Percentiles rank a stretch among this genome's conserved stretches.
Evolutionary conservation across 495 filamentous ascomycete genomes (phyloP).

Genomic region (Penicillium pancosmium): DNA sequence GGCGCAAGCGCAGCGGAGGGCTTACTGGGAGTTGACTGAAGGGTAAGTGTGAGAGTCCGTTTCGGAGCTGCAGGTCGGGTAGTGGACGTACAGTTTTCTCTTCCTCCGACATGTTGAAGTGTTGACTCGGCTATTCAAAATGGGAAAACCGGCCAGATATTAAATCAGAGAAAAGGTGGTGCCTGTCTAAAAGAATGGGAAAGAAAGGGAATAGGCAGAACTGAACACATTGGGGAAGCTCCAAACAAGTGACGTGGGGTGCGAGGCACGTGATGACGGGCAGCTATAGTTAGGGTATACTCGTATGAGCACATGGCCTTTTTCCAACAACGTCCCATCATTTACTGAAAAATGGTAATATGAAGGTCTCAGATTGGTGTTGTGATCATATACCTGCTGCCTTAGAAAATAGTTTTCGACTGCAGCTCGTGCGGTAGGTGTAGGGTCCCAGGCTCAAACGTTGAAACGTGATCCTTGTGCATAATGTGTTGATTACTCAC

Average conservation of each 20-base stretch:
- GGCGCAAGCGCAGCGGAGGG: slow-evolving; percentile 23
- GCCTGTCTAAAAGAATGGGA: slow-evolving; percentile 28
- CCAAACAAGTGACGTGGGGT: slow-evolving; percentile 43
- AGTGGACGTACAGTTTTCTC: slow-evolving; percentile 40
- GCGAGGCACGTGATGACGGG: slow-evolving; percentile 32
- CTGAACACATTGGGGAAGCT: slow-evolving; percentile 33
- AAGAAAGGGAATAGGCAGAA: slow-evolving; percentile 30
- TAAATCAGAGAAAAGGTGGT: slow-evolving; percentile 18
- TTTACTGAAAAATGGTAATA: too few relatives aligned
- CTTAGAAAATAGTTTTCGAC: too few relatives aligned
- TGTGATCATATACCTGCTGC: too few relatives aligned
- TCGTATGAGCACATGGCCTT: too few relatives aligned
- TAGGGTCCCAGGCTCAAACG: too few relatives aligned
- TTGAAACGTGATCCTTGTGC: too few relatives aligned
- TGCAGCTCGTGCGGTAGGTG: too few relatives aligned
- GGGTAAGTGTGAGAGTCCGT: slow-evolving; percentile 26
- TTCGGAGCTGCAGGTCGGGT: slow-evolving; percentile 9
- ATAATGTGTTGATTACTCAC: too few relatives aligned
- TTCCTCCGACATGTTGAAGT: slow-evolving; percentile 42
- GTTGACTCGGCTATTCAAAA: background rate
- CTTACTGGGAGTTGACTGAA: slow-evolving; percentile 40
- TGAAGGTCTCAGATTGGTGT: too few relatives aligned
- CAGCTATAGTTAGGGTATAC: background rate
- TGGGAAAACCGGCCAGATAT: slow-evolving; percentile 2
- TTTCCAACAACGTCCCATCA: too few relatives aligned